A percentile compares a stretch with the other conserved stretches of the same genome.
Conservation (phyloP, 805 yeast species). For the Ogataea paradorogensis region DNA sequence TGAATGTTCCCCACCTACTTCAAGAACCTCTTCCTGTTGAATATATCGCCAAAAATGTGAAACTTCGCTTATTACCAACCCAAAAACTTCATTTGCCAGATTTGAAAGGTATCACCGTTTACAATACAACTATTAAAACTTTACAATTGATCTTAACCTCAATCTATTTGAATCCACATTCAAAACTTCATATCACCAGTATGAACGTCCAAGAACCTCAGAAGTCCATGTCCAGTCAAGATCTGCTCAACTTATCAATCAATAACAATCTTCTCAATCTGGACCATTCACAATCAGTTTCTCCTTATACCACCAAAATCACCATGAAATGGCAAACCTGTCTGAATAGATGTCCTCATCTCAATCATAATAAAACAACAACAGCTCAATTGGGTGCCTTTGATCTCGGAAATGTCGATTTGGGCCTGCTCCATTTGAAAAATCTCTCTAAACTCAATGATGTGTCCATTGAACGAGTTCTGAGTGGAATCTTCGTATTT, state of each 20-base stretch:
- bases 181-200: conserved; percentile 51
- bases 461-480: conserved; percentile 35
- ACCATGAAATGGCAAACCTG: conserved; percentile 59
- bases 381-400: conserved; percentile 29
- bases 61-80: conserved; percentile 55
- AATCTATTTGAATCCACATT: conserved; percentile 51
- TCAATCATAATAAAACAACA: conserved; percentile 28
- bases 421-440: conserved; percentile 15
- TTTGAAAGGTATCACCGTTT: conserved; percentile 53
- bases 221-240: conserved; percentile 24
- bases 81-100: conserved; percentile 53
- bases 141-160: conserved; percentile 52
- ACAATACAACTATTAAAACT: conserved; percentile 55
- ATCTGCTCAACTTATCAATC: conserved; percentile 27
- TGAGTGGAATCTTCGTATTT: conserved; percentile 59
- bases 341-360: conserved; percentile 48
- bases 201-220: conserved; percentile 34
- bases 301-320: conserved; percentile 46
- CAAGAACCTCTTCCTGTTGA: conserved; percentile 42
- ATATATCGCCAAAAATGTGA: conserved; percentile 44
- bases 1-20: conserved; percentile 50
- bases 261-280: conserved; percentile 21
- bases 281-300: conserved; percentile 20
- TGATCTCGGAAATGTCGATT: conserved; percentile 20
- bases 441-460: conserved; percentile 5